Conservation (phyloP, 345 rosid species). For the Salix arbutifolia region DNA sequence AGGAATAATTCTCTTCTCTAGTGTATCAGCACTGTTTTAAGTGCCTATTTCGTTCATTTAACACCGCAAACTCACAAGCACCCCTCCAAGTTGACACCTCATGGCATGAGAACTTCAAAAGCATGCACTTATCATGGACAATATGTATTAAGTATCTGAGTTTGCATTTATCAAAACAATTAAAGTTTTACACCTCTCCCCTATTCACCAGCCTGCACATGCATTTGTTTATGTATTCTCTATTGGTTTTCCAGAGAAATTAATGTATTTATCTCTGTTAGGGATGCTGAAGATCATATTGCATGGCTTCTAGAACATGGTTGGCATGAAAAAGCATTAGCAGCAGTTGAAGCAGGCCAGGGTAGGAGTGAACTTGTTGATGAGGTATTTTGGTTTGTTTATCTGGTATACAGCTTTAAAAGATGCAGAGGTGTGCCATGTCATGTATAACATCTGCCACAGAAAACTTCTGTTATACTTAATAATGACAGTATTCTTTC, state of each 20-base stretch:
- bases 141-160: background rate
- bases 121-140: background rate
- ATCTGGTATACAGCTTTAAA: background rate
- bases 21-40: background rate
- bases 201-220: background rate
- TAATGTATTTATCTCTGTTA: constrained; percentile 24
- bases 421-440: background rate
- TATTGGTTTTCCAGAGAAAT: background rate
- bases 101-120: background rate
- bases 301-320: constrained; percentile 99
- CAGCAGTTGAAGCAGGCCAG: constrained; percentile 95
- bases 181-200: background rate
- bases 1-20: background rate
- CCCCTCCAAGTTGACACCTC: background rate
- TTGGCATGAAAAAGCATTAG: constrained; percentile 95
- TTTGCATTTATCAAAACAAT: background rate
- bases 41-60: background rate
- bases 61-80: background rate
- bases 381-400: constrained; percentile 53
- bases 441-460: background rate
- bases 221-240: background rate
- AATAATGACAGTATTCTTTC: background rate
- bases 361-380: constrained; percentile 91
- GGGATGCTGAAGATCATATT: constrained; percentile 99
- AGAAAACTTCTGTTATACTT: background rate